phyloP scores from a whole-genome alignment of 2,329 filamentous ascomycete genomes.

The Daldinia eschscholtzii region DNA sequence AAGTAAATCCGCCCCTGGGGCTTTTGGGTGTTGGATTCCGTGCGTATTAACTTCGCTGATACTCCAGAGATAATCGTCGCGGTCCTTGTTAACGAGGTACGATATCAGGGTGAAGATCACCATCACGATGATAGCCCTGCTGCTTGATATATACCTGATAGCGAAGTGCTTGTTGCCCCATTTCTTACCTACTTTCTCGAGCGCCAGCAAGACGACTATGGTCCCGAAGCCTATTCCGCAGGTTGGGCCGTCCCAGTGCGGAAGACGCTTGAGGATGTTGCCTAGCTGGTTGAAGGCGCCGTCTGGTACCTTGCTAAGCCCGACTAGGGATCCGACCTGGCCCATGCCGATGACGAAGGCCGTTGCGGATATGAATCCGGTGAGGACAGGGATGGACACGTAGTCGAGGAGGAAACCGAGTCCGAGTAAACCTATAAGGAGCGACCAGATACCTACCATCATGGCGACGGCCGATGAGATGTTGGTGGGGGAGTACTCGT shows the following conservation, averaged over 20 bases:
- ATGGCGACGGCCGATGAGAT: constrained; percentile 73
- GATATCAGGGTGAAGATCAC: constrained; percentile 73
- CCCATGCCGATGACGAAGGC: constrained; percentile 74
- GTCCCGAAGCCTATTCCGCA: constrained; percentile 70
- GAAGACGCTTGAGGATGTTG: constrained; percentile 68
- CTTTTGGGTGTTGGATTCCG: constrained; percentile 64
- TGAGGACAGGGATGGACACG: constrained; percentile 73
- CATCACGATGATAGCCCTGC: constrained; percentile 70
- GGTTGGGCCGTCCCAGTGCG: constrained; percentile 68
- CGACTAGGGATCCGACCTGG: constrained; percentile 73
- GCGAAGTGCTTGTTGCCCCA: constrained; percentile 70
- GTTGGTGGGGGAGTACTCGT: constrained; percentile 65
- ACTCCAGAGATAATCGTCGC: constrained; percentile 65
- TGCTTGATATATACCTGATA: constrained; percentile 70
- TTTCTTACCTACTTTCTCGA: constrained; percentile 69
- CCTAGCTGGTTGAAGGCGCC: constrained; percentile 70
- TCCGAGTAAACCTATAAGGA: constrained; percentile 71
- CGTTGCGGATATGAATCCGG: constrained; percentile 74
- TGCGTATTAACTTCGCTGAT: constrained; percentile 69
- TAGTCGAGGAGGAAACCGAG: constrained; percentile 76
- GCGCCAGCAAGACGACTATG: constrained; percentile 66
- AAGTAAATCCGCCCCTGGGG: constrained; percentile 63
- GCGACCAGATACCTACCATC: constrained; percentile 71
- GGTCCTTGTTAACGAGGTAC: constrained; percentile 70
- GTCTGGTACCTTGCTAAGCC: constrained; percentile 63